Evolutionary conservation across 768 basidiomycete species (phyloP).

Genomic region (Boletus rex-veris): DNA sequence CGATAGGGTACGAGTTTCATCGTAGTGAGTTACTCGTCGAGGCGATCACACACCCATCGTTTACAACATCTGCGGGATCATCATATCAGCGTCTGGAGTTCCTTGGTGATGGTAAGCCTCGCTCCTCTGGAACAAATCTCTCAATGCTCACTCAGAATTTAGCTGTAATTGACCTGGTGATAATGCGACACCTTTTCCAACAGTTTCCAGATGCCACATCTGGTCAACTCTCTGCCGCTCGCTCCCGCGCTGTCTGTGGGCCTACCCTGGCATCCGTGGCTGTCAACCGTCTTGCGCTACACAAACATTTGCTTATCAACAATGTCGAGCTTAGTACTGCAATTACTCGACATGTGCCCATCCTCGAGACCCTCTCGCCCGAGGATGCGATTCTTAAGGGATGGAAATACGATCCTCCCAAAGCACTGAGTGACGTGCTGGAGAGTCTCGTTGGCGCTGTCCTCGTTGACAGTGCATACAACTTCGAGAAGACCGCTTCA

Average conservation of each 20-base stretch:
- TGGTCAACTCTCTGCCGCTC: slow-evolving; percentile 69
- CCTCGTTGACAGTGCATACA: slow-evolving; percentile 73
- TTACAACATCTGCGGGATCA: slow-evolving; percentile 45
- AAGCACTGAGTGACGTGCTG: slow-evolving; percentile 78
- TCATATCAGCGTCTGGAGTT: slow-evolving; percentile 89
- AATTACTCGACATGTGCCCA: slow-evolving; percentile 57
- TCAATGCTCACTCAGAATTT: slow-evolving; percentile 9
- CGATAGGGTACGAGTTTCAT: slow-evolving; percentile 68
- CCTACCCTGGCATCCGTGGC: slow-evolving; percentile 68
- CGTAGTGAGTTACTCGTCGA: slow-evolving; percentile 62
- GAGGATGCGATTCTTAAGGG: slow-evolving; percentile 63
- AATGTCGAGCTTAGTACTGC: slow-evolving; percentile 63
- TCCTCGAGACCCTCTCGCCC: slow-evolving; percentile 52
- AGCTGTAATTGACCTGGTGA: slow-evolving; percentile 72
- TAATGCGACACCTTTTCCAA: slow-evolving; percentile 66
- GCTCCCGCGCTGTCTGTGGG: slow-evolving; percentile 69
- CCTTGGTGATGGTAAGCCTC: slow-evolving; percentile 75
- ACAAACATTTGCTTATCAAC: slow-evolving; percentile 68
- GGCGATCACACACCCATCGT: slow-evolving; percentile 86
- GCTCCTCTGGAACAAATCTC: neutral
- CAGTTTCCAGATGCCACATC: slow-evolving; percentile 72
- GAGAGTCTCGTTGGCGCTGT: slow-evolving; percentile 85
- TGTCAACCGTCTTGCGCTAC: slow-evolving; percentile 60
- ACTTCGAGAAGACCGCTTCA: slow-evolving; percentile 63
- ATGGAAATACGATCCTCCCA: slow-evolving; percentile 86